Percentiles rank a stretch among this genome's conserved stretches.
phyloP scores from a whole-genome alignment of 306 rosid species.

The Prunus salicina region DNA sequence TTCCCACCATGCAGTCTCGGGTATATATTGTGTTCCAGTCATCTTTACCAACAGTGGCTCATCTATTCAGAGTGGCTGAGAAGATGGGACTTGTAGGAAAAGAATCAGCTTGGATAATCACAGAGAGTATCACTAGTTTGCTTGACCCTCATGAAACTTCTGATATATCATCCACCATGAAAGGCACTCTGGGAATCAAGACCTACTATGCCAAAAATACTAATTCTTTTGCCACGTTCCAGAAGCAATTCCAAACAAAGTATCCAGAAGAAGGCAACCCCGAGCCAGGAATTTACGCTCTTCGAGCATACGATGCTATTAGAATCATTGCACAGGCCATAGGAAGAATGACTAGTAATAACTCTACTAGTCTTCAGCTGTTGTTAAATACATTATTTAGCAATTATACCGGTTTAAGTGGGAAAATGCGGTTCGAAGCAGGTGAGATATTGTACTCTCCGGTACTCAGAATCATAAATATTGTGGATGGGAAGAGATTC shows the following conservation, averaged over 20 bases:
- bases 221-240: constrained; percentile 30
- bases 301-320: constrained; percentile 58
- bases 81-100: constrained; percentile 39
- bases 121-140: constrained; percentile 41
- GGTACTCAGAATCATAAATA: constrained; percentile 42
- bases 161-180: constrained; percentile 37
- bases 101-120: constrained; percentile 52
- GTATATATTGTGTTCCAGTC: constrained; percentile 50
- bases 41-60: constrained; percentile 36
- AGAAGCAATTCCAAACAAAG: constrained; percentile 22
- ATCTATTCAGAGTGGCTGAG: constrained; percentile 49
- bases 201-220: constrained; percentile 33
- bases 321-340: constrained; percentile 34
- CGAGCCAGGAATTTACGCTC: constrained; percentile 47
- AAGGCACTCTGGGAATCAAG: constrained; percentile 63
- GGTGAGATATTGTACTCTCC: constrained; percentile 32
- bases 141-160: constrained; percentile 35
- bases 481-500: constrained; percentile 29
- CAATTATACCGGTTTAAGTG: constrained; percentile 46
- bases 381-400: constrained; percentile 23
- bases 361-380: constrained; percentile 4
- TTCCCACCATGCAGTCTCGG: constrained; percentile 34
- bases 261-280: constrained; percentile 43
- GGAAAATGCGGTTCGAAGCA: constrained; percentile 38
- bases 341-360: constrained; percentile 16